Conservation (phyloP, 371 early-diverging fungal genomes). For the Zychaea mexicana region DNA sequence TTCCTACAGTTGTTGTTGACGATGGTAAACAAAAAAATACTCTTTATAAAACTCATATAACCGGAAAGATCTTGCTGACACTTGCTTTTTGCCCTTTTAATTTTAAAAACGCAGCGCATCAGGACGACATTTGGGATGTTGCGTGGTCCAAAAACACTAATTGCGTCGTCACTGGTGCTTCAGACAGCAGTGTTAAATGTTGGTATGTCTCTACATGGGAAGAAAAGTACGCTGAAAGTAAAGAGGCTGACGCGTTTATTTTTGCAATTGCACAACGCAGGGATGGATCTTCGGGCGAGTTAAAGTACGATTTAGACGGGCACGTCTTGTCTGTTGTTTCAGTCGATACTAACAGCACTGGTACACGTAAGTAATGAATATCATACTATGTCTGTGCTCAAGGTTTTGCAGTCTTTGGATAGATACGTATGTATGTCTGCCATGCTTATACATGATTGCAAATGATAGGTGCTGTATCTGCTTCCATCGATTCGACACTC, state of each 20-base stretch:
- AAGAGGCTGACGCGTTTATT: background rate
- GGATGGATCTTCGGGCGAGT: slow-evolving; percentile 66
- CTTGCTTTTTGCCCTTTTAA: background rate
- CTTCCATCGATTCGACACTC: slow-evolving; percentile 82
- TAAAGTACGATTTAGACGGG: slow-evolving; percentile 63
- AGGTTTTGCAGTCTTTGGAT: too few species aligned
- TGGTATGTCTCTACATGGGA: slow-evolving; percentile 55
- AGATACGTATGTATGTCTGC: background rate
- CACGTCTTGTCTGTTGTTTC: slow-evolving; percentile 82
- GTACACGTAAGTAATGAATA: slow-evolving; percentile 55
- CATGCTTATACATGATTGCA: background rate
- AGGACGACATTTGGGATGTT: slow-evolving; percentile 83
- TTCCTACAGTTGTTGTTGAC: slow-evolving; percentile 54
- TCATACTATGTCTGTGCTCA: too few species aligned
- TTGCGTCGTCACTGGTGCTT: slow-evolving; percentile 74
- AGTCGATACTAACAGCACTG: slow-evolving; percentile 66
- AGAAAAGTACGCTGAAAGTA: background rate
- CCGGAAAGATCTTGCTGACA: background rate
- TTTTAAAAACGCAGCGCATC: slow-evolving; percentile 62
- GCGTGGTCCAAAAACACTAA: slow-evolving; percentile 73
- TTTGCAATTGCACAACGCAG: slow-evolving; percentile 27
- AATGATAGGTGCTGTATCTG: slow-evolving; percentile 65
- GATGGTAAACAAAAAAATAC: slow-evolving; percentile 43
- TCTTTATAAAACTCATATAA: too few species aligned
- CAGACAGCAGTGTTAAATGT: slow-evolving; percentile 75